Evolutionary conservation across 345 rosid genomes (phyloP).

Genomic region (Durio zibethinus): DNA sequence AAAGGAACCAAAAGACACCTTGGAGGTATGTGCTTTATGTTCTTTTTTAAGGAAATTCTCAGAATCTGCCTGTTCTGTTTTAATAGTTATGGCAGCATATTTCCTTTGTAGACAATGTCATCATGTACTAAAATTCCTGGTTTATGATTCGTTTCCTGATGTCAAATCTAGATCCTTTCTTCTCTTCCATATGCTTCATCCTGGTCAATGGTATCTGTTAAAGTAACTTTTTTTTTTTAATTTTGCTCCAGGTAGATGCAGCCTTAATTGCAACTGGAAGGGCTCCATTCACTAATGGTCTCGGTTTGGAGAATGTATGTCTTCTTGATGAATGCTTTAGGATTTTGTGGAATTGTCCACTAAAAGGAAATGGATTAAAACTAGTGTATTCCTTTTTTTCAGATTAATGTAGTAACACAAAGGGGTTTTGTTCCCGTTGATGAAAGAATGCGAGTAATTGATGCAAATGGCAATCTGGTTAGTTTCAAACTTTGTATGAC

Average conservation of each 20-base stretch:
- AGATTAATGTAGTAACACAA: slow-evolving; percentile 86
- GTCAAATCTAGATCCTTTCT: slow-evolving; percentile 3
- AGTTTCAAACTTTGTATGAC: slow-evolving; percentile 16
- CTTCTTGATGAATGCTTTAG: slow-evolving; percentile 12
- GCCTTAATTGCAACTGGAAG: slow-evolving; percentile 99
- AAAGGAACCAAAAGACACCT: slow-evolving; percentile 73
- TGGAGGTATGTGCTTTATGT: slow-evolving; percentile 60
- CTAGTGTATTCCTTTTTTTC: slow-evolving; percentile 11
- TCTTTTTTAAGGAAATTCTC: not conserved
- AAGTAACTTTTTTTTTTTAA: not conserved
- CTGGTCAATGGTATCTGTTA: not conserved
- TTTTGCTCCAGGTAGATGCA: slow-evolving; percentile 71
- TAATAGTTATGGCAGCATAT: not conserved
- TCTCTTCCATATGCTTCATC: not conserved
- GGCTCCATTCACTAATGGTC: slow-evolving; percentile 97
- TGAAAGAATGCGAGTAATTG: slow-evolving; percentile 83
- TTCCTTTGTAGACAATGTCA: not conserved
- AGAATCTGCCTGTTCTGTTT: not conserved
- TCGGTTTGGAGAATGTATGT: slow-evolving; percentile 89
- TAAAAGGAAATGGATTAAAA: not conserved
- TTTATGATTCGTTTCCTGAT: not conserved
- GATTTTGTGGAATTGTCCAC: not conserved
- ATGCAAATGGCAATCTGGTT: slow-evolving; percentile 78
- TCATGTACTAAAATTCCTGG: not conserved
- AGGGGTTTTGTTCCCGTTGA: slow-evolving; percentile 93